Evolutionary conservation across 1,284 basidiomycete species (phyloP).

Genomic region (Chiua sp.): DNA sequence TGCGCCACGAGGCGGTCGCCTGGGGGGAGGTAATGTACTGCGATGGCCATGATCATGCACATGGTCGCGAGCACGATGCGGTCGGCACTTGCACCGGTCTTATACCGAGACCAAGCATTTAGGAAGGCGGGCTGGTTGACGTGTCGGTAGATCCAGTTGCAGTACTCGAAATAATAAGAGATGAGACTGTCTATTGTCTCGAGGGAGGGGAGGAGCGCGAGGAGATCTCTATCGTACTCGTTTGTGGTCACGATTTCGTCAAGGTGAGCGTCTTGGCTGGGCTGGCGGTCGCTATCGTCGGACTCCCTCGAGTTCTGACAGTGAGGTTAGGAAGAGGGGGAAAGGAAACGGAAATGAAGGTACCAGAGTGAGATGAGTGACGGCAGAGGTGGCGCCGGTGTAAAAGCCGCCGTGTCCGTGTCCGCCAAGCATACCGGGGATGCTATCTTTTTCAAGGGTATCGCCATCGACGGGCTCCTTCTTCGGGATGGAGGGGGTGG

Average conservation of each 20-base stretch:
- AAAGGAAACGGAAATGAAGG: slow-evolving; percentile 21
- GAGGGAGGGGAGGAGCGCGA: slow-evolving; percentile 64
- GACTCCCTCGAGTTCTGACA: slow-evolving; percentile 53
- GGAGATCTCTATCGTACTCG: slow-evolving; percentile 74
- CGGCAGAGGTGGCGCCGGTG: slow-evolving; percentile 73
- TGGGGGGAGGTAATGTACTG: slow-evolving; percentile 71
- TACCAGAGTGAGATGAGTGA: slow-evolving; percentile 69
- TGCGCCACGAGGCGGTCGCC: slow-evolving; percentile 62
- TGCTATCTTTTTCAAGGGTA: slow-evolving; percentile 48
- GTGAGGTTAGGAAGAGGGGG: slow-evolving; percentile 15
- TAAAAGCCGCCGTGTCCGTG: slow-evolving; percentile 71
- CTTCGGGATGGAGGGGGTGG: slow-evolving; percentile 45
- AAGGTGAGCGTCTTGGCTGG: slow-evolving; percentile 47
- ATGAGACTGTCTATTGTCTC: slow-evolving; percentile 74
- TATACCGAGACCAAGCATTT: slow-evolving; percentile 73
- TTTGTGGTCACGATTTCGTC: slow-evolving; percentile 49
- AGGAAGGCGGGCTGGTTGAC: slow-evolving; percentile 67
- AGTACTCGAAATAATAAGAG: slow-evolving; percentile 79
- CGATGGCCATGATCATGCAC: slow-evolving; percentile 71
- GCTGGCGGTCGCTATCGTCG: slow-evolving; percentile 57
- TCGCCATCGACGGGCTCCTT: slow-evolving; percentile 59
- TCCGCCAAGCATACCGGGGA: slow-evolving; percentile 69
- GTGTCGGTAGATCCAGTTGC: slow-evolving; percentile 84
- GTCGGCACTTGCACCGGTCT: slow-evolving; percentile 64
- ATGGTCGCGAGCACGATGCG: slow-evolving; percentile 72